These are phyloP conservation scores for Grosmannia serpens DNA, from an alignment of 2,329 filamentous ascomycete genomes.

Conservation along the genomic window DNA sequence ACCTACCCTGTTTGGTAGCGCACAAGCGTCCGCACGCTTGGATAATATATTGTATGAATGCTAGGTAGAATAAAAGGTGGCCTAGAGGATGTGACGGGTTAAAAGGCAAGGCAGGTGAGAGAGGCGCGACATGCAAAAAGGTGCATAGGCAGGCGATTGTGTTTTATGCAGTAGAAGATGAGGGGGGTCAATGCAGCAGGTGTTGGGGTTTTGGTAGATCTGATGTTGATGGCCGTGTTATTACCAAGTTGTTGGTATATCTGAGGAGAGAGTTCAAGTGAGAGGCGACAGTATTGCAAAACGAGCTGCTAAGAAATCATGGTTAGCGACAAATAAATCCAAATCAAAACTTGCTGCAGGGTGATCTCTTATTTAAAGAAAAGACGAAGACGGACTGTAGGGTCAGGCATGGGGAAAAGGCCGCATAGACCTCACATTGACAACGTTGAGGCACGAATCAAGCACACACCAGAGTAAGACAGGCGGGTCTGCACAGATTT, in stretches of 20 bases:
- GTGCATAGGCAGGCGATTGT: background rate
- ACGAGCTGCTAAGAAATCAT: background rate
- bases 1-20: background rate
- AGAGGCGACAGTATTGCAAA: background rate
- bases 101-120: background rate
- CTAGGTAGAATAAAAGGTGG: background rate
- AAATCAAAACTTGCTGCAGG: background rate
- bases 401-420: background rate
- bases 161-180: background rate
- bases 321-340: background rate
- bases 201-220: background rate
- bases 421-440: background rate
- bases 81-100: background rate
- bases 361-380: background rate
- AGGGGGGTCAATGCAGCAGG: background rate
- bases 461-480: background rate
- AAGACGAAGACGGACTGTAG: background rate
- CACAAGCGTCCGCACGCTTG: background rate
- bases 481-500: background rate
- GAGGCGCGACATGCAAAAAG: background rate
- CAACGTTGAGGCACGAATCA: background rate
- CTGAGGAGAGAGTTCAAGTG: constrained; percentile 4
- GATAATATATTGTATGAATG: background rate
- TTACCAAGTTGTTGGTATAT: background rate
- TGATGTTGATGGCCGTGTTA: background rate